Conservation (phyloP, 495 filamentous ascomycete species). For the Poronia punctata region DNA sequence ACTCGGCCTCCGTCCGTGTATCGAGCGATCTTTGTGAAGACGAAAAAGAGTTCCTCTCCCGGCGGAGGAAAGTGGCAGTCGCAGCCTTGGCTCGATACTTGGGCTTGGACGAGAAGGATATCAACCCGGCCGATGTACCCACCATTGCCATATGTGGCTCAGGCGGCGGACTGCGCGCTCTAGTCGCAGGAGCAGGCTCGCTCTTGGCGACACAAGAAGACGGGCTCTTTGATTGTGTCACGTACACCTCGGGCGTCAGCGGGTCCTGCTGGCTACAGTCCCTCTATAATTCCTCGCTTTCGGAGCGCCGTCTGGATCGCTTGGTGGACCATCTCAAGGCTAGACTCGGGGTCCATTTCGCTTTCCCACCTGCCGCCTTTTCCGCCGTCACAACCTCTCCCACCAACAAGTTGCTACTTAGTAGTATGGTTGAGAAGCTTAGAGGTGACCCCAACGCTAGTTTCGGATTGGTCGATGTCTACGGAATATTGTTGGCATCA, state of each 20-base stretch:
- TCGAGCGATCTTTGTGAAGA: constrained; percentile 77
- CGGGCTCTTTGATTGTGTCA: constrained; percentile 86
- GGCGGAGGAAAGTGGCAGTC: constrained; percentile 56
- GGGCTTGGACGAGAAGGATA: constrained; percentile 62
- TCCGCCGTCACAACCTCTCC: constrained; percentile 69
- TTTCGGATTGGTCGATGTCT: constrained; percentile 87
- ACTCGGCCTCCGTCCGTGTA: constrained; percentile 72
- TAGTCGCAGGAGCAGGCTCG: constrained; percentile 84
- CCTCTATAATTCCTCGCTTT: constrained; percentile 82
- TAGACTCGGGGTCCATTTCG: constrained; percentile 78
- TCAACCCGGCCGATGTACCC: constrained; percentile 90
- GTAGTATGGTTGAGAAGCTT: constrained; percentile 82
- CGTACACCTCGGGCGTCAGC: constrained; percentile 90
- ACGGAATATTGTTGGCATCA: constrained; percentile 78
- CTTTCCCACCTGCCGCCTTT: constrained; percentile 80
- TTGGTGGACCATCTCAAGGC: constrained; percentile 80
- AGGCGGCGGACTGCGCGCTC: constrained; percentile 80
- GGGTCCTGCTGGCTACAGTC: constrained; percentile 94
- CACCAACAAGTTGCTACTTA: constrained; percentile 86
- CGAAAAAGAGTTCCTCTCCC: constrained; percentile 62
- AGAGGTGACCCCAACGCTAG: constrained; percentile 73
- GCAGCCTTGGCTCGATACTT: constrained; percentile 76
- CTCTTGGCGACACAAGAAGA: constrained; percentile 72
- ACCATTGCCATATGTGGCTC: constrained; percentile 89
- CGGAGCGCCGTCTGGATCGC: constrained; percentile 51